Conservation (phyloP, 495 filamentous ascomycete species). For the Aspergillus funiculosus region DNA sequence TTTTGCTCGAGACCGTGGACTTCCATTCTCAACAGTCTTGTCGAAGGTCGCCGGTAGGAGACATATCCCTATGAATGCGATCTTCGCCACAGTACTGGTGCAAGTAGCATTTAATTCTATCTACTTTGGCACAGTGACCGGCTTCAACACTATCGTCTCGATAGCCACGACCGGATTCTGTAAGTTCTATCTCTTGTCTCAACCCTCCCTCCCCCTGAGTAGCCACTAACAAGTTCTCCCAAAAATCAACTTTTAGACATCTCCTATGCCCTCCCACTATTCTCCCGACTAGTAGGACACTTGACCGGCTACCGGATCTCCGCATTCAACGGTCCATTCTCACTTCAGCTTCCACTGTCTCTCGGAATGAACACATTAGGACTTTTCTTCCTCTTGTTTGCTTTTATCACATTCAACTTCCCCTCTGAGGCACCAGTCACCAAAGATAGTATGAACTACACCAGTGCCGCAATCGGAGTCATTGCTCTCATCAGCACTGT, state of each 20-base stretch:
- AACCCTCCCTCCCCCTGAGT: neutral
- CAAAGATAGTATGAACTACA: constrained; percentile 52
- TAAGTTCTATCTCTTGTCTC: constrained; percentile 21
- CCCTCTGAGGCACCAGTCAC: constrained; percentile 43
- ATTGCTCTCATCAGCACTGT: constrained; percentile 43
- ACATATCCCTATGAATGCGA: constrained; percentile 41
- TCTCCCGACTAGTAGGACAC: constrained; percentile 10
- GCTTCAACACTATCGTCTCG: constrained; percentile 50
- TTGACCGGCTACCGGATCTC: constrained; percentile 8
- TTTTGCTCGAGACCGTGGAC: constrained; percentile 45
- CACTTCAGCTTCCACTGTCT: constrained; percentile 30
- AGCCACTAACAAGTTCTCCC: neutral
- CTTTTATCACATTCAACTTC: constrained; percentile 51
- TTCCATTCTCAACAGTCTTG: constrained; percentile 42
- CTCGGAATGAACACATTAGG: constrained; percentile 42
- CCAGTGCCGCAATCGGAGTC: constrained; percentile 46
- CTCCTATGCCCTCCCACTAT: constrained; percentile 13
- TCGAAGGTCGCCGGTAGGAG: constrained; percentile 35
- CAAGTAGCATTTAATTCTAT: constrained; percentile 50
- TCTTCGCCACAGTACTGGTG: constrained; percentile 37
- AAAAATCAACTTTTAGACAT: constrained; percentile 6
- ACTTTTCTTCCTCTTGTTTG: constrained; percentile 43
- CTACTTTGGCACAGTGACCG: constrained; percentile 50
- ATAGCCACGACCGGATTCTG: constrained; percentile 52
- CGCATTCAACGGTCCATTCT: constrained; percentile 34